Conservation (phyloP, 768 basidiomycete genomes). For the Lactifluus pinguis region DNA sequence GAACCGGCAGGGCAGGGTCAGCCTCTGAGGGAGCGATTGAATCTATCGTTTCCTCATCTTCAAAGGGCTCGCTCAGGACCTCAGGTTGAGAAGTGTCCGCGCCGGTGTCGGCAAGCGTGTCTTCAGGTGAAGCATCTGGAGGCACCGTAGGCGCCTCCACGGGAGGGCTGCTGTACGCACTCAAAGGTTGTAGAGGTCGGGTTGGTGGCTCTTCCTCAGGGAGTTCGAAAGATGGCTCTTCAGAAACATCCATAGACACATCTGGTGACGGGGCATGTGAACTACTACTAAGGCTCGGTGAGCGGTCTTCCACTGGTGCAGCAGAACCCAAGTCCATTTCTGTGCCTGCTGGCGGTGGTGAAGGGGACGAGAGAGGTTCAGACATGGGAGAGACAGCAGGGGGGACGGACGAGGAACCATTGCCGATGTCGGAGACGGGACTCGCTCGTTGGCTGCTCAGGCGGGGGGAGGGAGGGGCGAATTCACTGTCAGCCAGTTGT, state of each 20-base stretch:
- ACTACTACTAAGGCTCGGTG: neutral
- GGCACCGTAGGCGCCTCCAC: neutral
- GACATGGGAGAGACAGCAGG: slow-evolving; percentile 21
- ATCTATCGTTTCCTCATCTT: neutral
- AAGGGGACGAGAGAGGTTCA: slow-evolving; percentile 19
- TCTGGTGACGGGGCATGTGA: slow-evolving; percentile 5
- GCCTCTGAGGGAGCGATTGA: neutral
- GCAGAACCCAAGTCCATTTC: neutral
- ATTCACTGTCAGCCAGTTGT: slow-evolving; percentile 22
- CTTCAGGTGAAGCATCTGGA: neutral
- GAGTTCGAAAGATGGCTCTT: slow-evolving; percentile 2
- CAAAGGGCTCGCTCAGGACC: neutral
- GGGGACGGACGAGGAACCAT: neutral
- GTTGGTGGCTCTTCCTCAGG: neutral
- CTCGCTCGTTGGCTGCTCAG: slow-evolving; percentile 6
- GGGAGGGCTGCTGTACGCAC: neutral
- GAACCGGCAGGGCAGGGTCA: neutral
- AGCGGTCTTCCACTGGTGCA: neutral
- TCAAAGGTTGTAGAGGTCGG: neutral
- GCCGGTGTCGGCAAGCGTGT: neutral
- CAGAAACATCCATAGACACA: slow-evolving; percentile 1
- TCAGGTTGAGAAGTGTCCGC: neutral
- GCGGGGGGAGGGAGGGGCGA: slow-evolving; percentile 15
- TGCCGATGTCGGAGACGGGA: neutral
- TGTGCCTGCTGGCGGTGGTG: neutral